phyloP scores from a whole-genome alignment of 768 basidiomycete species.

The Podaxis pistillaris region DNA sequence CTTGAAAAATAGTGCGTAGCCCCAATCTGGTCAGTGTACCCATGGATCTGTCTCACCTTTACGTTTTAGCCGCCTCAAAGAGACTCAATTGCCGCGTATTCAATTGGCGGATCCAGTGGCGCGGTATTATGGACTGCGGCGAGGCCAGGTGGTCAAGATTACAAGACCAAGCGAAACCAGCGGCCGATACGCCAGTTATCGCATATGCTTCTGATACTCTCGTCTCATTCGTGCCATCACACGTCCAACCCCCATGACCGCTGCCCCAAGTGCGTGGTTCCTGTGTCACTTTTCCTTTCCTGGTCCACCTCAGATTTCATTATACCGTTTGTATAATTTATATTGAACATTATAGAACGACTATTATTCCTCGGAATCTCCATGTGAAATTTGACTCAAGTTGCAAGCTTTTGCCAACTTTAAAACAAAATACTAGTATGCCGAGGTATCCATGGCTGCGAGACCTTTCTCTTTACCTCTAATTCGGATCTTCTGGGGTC shows the following conservation, averaged over 20 bases:
- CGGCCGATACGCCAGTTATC: conserved; percentile 90
- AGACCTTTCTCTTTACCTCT: conserved; percentile 9
- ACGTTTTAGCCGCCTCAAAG: conserved; percentile 81
- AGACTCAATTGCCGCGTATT: conserved; percentile 96
- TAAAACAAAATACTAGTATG: neutral
- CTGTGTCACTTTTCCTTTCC: conserved; percentile 3
- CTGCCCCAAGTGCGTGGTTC: neutral
- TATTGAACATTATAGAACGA: conserved; percentile 7
- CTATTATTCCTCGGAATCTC: conserved; percentile 7
- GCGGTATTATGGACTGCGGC: conserved; percentile 91
- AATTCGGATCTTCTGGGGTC: conserved; percentile 4
- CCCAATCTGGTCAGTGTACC: conserved; percentile 4
- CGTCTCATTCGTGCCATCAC: neutral
- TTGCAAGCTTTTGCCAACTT: conserved; percentile 1
- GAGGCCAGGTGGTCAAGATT: conserved; percentile 98
- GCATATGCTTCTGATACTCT: conserved; percentile 71
- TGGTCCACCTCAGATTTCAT: neutral
- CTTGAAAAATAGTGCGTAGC: conserved; percentile 88
- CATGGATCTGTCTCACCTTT: conserved; percentile 15
- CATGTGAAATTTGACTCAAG: neutral
- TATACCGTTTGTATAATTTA: conserved; percentile 1
- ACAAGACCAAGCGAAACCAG: conserved; percentile 96
- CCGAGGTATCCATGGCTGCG: conserved; percentile 17
- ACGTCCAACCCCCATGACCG: neutral
- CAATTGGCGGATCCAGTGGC: conserved; percentile 97